These are phyloP conservation scores for Cutaneotrichosporon sp. DNA, from an alignment of 1,284 basidiomycete species.

Conservation along the genomic window DNA sequence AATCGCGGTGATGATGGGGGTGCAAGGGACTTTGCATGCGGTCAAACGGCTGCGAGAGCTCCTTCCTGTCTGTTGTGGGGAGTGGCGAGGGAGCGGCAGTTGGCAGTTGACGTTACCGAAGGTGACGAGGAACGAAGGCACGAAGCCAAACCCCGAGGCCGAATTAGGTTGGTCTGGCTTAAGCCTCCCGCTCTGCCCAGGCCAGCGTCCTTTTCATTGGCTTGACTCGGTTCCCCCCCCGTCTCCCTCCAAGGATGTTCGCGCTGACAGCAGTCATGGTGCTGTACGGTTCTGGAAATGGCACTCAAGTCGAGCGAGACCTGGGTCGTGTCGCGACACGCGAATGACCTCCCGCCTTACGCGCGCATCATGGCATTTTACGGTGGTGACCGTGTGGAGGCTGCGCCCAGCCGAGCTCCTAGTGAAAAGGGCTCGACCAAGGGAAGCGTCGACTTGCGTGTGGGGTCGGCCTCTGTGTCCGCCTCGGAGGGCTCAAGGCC, in stretches of 20 bases:
- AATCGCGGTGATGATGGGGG: background rate
- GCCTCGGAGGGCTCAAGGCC: background rate
- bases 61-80: background rate
- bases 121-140: background rate
- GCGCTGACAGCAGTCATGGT: conserved; percentile 6
- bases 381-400: background rate
- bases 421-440: background rate
- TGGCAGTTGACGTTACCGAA: background rate
- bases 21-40: background rate
- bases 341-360: background rate
- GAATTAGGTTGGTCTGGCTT: background rate
- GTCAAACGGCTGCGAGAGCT: background rate
- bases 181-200: background rate
- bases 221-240: background rate
- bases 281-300: background rate
- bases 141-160: background rate
- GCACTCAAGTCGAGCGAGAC: background rate
- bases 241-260: background rate
- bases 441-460: background rate
- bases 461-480: background rate
- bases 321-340: background rate
- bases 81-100: background rate
- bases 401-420: background rate
- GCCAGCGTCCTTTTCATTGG: background rate
- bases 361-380: background rate